Evolutionary conservation across 192 early-diverging fungal genomes (phyloP).

Genomic region (Diversispora eburnea): DNA sequence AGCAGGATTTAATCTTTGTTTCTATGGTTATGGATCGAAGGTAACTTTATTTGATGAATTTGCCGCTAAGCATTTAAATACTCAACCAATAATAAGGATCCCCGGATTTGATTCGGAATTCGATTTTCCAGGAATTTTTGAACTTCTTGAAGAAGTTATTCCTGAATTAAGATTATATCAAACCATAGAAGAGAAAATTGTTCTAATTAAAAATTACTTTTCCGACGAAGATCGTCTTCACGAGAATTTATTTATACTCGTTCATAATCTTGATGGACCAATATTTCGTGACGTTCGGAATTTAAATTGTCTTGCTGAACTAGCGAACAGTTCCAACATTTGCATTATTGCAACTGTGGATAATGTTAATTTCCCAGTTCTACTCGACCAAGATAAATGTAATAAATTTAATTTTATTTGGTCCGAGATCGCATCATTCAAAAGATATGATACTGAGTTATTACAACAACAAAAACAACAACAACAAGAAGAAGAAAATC

Average conservation of each 20-base stretch:
- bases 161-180: slow-evolving; percentile 37
- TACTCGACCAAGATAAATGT: slow-evolving; percentile 78
- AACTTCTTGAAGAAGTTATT: slow-evolving; percentile 64
- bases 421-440: slow-evolving; percentile 90
- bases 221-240: slow-evolving; percentile 40
- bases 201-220: slow-evolving; percentile 66
- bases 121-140: slow-evolving; percentile 54
- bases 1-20: slow-evolving; percentile 81
- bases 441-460: slow-evolving; percentile 68
- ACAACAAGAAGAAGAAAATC: neutral
- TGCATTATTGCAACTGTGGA: slow-evolving; percentile 84
- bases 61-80: slow-evolving; percentile 48
- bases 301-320: slow-evolving; percentile 61
- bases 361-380: slow-evolving; percentile 83
- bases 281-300: slow-evolving; percentile 64
- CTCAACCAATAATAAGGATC: slow-evolving; percentile 68
- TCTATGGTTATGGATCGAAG: slow-evolving; percentile 96
- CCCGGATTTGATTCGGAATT: slow-evolving; percentile 81
- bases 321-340: slow-evolving; percentile 66
- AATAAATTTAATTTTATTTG: slow-evolving; percentile 79
- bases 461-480: neutral
- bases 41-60: slow-evolving; percentile 74
- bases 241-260: slow-evolving; percentile 63
- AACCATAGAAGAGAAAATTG: slow-evolving; percentile 61
- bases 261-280: slow-evolving; percentile 88